Conservation (phyloP, 2,329 filamentous ascomycete genomes). For the Didymella arachidicola region DNA sequence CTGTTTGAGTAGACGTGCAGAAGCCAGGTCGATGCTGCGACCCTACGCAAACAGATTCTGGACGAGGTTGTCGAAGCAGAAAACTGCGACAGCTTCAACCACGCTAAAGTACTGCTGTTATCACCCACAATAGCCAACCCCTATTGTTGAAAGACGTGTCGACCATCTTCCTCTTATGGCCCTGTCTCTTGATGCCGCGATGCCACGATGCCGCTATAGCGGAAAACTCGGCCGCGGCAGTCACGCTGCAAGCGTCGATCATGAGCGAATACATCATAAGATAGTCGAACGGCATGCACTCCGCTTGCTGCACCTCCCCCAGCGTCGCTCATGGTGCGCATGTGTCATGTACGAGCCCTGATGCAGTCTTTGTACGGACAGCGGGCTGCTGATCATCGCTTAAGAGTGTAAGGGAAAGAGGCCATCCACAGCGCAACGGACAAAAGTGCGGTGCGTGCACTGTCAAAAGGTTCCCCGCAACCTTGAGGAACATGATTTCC, state of each 20-base stretch:
- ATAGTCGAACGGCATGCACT: not conserved
- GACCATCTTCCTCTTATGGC: not conserved
- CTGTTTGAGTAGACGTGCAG: not conserved
- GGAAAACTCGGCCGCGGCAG: not conserved
- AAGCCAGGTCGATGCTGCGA: not conserved
- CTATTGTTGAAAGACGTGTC: not conserved
- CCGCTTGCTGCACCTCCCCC: not conserved
- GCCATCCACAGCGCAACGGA: constrained; percentile 6
- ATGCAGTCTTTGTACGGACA: constrained; percentile 1
- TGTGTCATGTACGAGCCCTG: not conserved
- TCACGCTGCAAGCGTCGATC: not conserved
- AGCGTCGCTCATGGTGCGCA: not conserved
- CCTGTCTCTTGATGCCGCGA: not conserved
- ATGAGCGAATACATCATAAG: not conserved
- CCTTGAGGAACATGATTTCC: constrained; percentile 12
- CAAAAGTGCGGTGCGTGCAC: constrained; percentile 4
- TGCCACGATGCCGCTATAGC: not conserved
- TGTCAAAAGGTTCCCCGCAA: constrained; percentile 10
- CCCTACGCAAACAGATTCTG: constrained; percentile 1
- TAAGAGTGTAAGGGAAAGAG: not conserved
- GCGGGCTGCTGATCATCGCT: constrained; percentile 10
- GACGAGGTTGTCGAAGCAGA: not conserved
- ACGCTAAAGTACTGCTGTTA: not conserved
- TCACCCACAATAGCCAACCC: not conserved
- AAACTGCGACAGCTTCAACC: constrained; percentile 4